A percentile compares a stretch with the other conserved stretches of the same genome.
These are phyloP conservation scores for Aspergillus amoenus DNA, from an alignment of 2,329 filamentous ascomycete species.

Conservation along the genomic window DNA sequence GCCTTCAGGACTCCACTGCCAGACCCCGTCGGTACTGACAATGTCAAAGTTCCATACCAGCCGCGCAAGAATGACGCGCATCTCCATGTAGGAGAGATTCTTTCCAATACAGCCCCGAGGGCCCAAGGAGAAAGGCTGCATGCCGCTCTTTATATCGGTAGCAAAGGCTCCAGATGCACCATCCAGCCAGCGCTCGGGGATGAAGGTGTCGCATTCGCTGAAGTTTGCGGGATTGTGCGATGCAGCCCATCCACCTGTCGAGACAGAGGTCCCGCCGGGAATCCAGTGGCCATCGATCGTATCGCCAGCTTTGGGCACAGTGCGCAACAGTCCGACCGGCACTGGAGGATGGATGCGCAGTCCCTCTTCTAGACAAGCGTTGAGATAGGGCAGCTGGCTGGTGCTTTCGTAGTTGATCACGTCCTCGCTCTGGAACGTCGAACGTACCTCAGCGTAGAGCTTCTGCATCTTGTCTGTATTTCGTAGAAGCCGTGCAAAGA, in stretches of 20 bases:
- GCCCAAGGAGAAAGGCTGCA: slow-evolving; percentile 15
- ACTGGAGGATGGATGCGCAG: slow-evolving; percentile 13
- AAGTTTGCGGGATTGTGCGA: slow-evolving; percentile 10
- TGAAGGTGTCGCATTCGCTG: slow-evolving; percentile 1
- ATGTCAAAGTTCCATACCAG: slow-evolving; percentile 17
- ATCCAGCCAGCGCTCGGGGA: slow-evolving; percentile 13
- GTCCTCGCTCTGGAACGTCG: neutral
- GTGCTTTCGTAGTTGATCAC: neutral
- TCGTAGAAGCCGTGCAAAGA: slow-evolving; percentile 5
- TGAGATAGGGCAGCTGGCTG: slow-evolving; percentile 2
- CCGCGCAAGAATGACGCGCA: slow-evolving; percentile 12
- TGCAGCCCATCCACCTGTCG: neutral
- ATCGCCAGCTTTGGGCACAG: slow-evolving; percentile 5
- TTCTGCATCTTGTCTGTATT: slow-evolving; percentile 1
- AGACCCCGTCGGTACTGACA: neutral
- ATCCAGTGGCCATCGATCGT: slow-evolving; percentile 10
- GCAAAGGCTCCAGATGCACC: neutral
- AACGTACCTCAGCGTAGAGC: neutral
- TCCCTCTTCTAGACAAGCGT: slow-evolving; percentile 11
- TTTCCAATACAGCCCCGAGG: slow-evolving; percentile 11
- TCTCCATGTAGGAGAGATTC: slow-evolving; percentile 9
- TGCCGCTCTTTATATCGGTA: slow-evolving; percentile 1
- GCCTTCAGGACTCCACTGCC: neutral
- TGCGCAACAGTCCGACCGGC: neutral
- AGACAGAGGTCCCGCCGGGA: slow-evolving; percentile 3